These are phyloP conservation scores for Mortierella claussenii DNA, from an alignment of 192 early-diverging fungal species.

Conservation along the genomic window DNA sequence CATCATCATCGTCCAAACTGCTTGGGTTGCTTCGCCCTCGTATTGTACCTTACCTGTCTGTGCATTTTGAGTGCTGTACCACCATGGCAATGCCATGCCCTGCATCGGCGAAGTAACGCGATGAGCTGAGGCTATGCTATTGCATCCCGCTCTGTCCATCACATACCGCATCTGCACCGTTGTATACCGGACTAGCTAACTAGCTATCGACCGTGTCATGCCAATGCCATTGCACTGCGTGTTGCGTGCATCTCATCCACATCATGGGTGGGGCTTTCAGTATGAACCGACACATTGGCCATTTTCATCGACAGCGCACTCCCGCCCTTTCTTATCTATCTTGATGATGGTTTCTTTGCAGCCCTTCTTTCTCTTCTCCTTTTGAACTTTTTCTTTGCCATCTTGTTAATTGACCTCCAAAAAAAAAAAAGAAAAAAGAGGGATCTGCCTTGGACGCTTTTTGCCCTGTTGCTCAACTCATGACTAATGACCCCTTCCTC, in stretches of 20 bases:
- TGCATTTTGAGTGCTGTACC: too few relatives aligned
- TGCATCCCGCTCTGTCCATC: not conserved
- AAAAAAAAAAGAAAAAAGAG: not conserved
- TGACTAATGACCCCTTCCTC: not conserved
- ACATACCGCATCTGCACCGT: slow-evolving; percentile 6
- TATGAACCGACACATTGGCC: slow-evolving; percentile 2
- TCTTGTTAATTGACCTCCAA: not conserved
- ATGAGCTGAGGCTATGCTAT: too few relatives aligned
- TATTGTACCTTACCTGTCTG: too few relatives aligned
- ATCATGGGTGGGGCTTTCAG: slow-evolving; percentile 3
- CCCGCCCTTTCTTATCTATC: not conserved
- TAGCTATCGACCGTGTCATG: too few relatives aligned
- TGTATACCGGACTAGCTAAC: not conserved
- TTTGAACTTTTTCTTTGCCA: not conserved
- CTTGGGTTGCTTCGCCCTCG: too few relatives aligned
- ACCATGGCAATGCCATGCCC: too few relatives aligned
- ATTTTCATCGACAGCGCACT: not conserved
- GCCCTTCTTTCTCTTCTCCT: not conserved
- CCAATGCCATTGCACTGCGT: not conserved
- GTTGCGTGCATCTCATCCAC: too few relatives aligned
- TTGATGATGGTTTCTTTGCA: not conserved
- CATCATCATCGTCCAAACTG: too few relatives aligned
- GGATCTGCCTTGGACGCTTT: not conserved
- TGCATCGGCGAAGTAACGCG: too few relatives aligned
- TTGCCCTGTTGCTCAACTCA: not conserved